Base-by-base conservation (phyloP, 108 stramenopile species). In the Discostella stelligeroides region DNA sequence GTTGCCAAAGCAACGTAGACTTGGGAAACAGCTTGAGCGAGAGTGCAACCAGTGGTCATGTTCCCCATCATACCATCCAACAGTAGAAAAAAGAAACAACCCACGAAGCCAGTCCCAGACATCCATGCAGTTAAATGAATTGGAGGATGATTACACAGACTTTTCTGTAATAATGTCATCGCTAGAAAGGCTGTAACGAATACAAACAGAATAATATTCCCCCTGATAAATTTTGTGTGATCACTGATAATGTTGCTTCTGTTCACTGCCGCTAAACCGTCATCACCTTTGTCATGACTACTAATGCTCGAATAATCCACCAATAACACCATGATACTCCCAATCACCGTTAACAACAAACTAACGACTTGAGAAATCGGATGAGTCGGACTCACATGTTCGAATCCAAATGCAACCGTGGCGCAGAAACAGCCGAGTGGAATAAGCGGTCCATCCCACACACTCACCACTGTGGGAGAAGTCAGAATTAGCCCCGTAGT, bases 371-470 rank as follows among this genome's bases (percentile, higher is more conserved):
- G 76, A 12, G 29, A 21, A 0, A 70, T 15, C 4, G 70, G 76
- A 25, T 55, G 55, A 12, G 18, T 11, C 18, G 28, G 18, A 21
- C 66, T 75, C 59, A 46, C n/a, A 41, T 77, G 71, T 48, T 77
- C 76, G 15, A 66, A 13, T 7, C 70, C 70, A 30, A 71, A 56
- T n/a, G 39, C 7, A 39, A 77, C 64, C 4, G 70, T 63, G 24
- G 56, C 60, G 29, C 48, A 70, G 39, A 77, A 77, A 18, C 63
- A 63, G 13, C 70, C 70, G 10, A 77, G 24, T 27, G 76, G 76
- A 34, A 77, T 71, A 70, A 77, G 58, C 13, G 76, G 76, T 17
- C 76, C 76, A 66, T 77, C 76, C 76, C 76, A 77, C 24, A 77
- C 70, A 29, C 61, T 56, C 27, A 63, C 64, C 9, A 72, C 64